Percentiles rank a stretch among this genome's conserved stretches.
Evolutionary conservation across 352 stramenopile species (phyloP).

Genomic region (Elongisporangium anandrum): DNA sequence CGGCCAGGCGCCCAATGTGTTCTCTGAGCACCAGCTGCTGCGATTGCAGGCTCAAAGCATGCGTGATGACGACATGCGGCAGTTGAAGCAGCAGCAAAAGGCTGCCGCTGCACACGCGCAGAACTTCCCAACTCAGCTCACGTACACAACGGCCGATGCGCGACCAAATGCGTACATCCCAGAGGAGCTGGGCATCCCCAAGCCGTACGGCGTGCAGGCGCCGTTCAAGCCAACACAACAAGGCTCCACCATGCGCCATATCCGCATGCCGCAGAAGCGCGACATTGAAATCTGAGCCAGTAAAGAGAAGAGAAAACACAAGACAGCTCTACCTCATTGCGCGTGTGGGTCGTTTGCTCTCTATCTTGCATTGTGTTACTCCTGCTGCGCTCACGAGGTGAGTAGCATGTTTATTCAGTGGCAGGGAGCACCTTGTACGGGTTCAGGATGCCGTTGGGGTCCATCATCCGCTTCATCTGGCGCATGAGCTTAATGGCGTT

Average conservation of each 20-base stretch:
- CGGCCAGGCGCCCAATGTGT: conserved; percentile 69
- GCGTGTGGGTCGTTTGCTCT: not conserved
- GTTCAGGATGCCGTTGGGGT: conserved; percentile 96
- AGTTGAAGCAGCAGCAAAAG: conserved; percentile 34
- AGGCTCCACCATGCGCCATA: conserved; percentile 92
- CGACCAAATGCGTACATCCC: conserved; percentile 94
- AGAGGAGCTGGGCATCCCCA: conserved; percentile 89
- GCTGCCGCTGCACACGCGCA: conserved; percentile 42
- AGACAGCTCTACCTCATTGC: no score
- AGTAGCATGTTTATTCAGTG: conserved; percentile 8
- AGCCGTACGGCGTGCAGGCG: conserved; percentile 88
- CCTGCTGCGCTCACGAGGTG: not conserved
- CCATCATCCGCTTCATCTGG: conserved; percentile 92
- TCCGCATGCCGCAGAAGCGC: conserved; percentile 75
- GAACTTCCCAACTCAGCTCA: conserved; percentile 66
- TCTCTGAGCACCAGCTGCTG: conserved; percentile 73
- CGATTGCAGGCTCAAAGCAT: conserved; percentile 55
- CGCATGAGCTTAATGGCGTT: conserved; percentile 89
- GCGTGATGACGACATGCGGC: conserved; percentile 38
- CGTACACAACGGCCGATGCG: conserved; percentile 87
- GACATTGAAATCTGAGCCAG: conserved; percentile 89
- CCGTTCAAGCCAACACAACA: conserved; percentile 90
- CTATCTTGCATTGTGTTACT: conserved; percentile 3
- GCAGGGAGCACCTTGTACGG: conserved; percentile 91
- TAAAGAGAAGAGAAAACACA: not conserved